Evolutionary conservation across 2,329 filamentous ascomycete genomes (phyloP), one percentile per base, ranked within the genome.

Genomic region (Aspergillus alliaceus): DNA sequence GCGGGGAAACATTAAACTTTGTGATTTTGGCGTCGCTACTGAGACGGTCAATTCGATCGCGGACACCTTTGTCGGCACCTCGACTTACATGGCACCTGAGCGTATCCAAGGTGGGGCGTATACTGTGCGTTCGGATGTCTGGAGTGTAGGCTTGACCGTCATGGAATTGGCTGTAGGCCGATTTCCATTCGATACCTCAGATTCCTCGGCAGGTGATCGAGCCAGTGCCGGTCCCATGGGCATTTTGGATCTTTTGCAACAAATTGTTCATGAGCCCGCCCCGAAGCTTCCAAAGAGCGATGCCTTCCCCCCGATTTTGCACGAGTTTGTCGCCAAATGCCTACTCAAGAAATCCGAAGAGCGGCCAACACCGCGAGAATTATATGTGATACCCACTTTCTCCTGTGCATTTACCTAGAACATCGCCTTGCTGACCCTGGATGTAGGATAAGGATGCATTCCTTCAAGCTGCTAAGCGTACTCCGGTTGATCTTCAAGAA

Each of bases 51-150:
- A 98, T 78, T 98, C 95, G 4, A 92, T 99, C 64, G 95, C 95
- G 51, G 93, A 98, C 72, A 99, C 95, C 0, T 99, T 99, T 69
- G 95, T 99, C 34, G 95, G 95, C 53, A 99, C 95, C 1, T 97
- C 95, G 35, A 99, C 95, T 55, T 99, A 99, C 80, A 99, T 99
- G 95, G 95, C 95, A 0, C 95, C 95, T 0, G 95, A 99, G 79
- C 87, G 95, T 74, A 99, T 99, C 65, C 93, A 98, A 74, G 95
- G 95, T 61, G 92, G 95, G 62, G 92, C 91, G 68, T 99, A 99
- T 77, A 96, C 93, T 0, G 93, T 99, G 69, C 97, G 97, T 76
- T 97, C 93, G 12, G 95, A 99, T 73, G 95, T 99, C 4, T 99
- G 95, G 95, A 97, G 93, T 83, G 96, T 97, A 61, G 95, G 95